These are phyloP conservation scores for Calonectria crousiana DNA, from an alignment of 2,329 filamentous ascomycete species.

Conservation along the genomic window DNA sequence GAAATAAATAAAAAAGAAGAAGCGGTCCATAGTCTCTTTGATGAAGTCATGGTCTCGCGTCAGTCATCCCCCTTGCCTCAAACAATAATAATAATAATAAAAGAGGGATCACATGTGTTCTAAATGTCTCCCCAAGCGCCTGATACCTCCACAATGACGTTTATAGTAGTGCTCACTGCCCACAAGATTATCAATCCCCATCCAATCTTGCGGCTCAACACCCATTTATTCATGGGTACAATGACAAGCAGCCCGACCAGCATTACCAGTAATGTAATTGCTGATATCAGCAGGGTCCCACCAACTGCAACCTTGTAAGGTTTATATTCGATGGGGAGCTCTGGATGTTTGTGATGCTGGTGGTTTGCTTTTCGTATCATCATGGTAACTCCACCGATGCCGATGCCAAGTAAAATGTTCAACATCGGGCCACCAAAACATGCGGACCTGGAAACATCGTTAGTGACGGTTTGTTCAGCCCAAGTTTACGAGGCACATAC, in stretches of 20 bases:
- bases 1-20: neutral
- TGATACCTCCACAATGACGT: constrained; percentile 83
- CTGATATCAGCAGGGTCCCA: constrained; percentile 86
- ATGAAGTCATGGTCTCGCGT: neutral
- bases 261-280: constrained; percentile 85
- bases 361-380: constrained; percentile 78
- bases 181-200: constrained; percentile 84
- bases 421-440: constrained; percentile 99
- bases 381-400: constrained; percentile 91
- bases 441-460: constrained; percentile 70
- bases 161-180: constrained; percentile 82
- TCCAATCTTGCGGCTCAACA: constrained; percentile 85
- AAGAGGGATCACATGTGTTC: neutral
- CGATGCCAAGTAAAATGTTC: constrained; percentile 95
- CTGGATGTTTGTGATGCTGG: constrained; percentile 75
- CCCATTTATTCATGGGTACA: constrained; percentile 89
- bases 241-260: constrained; percentile 81
- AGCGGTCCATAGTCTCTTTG: neutral
- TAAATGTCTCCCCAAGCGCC: constrained; percentile 59
- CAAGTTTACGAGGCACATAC: constrained; percentile 54
- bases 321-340: constrained; percentile 73
- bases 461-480: neutral
- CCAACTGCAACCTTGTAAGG: constrained; percentile 88
- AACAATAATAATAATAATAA: neutral
- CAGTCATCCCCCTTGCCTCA: neutral